Evolutionary conservation across 2,329 filamentous ascomycete genomes (phyloP), one percentile per base, ranked within the genome.

Genomic region (Penicillium sp.): DNA sequence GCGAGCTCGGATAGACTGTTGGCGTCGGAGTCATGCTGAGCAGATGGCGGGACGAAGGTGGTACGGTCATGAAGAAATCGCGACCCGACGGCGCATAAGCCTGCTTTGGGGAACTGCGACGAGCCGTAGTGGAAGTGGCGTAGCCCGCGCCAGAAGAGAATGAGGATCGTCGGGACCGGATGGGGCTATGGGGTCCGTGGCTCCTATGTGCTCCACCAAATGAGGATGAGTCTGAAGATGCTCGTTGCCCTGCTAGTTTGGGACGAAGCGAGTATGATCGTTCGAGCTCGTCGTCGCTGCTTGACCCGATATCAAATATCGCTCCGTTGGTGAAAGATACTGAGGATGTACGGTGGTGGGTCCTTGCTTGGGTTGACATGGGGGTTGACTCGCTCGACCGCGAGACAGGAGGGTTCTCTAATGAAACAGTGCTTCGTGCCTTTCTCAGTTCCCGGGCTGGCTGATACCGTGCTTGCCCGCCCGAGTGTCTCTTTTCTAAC

Each of bases 21-120:
- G 60, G 58, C 9, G 64, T 60, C 13, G 61, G 61, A 9, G 64
- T 66, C 64, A 66, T 66, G 29, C 54, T 64, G n/a, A 66, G 62
- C n/a, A 59, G 29, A 43, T 66, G 63, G 34, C 58, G 63, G 29
- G 64, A 66, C 1, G 63, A 63, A 3, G 62, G 62, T 16, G 63
- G 61, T 37, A 65, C 38, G 10, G 63, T 61, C 58, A 63, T 61
- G 14, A 62, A 63, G 16, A 62, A 38, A n/a, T 66, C 61, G 26
- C 57, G 53, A 42, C 60, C 56, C 31, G 58, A 59, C 18, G 57
- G 40, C 9, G 43, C 20, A 47, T 56, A 49, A 18, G 40, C 52
- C 55, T 62, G 55, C 40, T 60, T 63, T 6, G 61, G 56, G 6
- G 60, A 65, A 37, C 9, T 50, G 42, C 39, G 53, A 35, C 42